These are phyloP conservation scores for Aspergillus kassunensis DNA, from an alignment of 495 filamentous ascomycete species.

Conservation along the genomic window DNA sequence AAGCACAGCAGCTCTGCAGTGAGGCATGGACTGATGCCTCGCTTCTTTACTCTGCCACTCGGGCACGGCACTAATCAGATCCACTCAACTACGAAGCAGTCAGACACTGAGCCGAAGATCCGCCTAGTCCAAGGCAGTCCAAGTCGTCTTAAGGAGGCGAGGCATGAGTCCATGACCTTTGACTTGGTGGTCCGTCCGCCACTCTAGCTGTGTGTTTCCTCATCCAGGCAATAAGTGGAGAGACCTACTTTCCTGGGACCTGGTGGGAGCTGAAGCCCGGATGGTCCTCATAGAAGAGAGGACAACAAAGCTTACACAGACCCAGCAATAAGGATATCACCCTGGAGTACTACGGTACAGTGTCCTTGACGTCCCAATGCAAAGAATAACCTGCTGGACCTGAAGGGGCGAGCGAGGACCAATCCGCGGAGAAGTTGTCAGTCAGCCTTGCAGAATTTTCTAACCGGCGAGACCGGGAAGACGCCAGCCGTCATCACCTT, in stretches of 20 bases:
- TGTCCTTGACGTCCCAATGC: no score
- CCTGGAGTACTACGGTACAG: no score
- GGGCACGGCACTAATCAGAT: slow-evolving; percentile 22
- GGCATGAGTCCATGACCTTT: slow-evolving; percentile 1
- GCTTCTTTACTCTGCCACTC: slow-evolving; percentile 10
- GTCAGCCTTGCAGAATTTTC: slow-evolving; percentile 10
- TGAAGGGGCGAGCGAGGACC: neutral
- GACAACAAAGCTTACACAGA: no score
- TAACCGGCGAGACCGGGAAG: slow-evolving; percentile 12
- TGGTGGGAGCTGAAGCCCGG: no score
- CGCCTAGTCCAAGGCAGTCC: slow-evolving; percentile 14
- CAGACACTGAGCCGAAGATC: slow-evolving; percentile 20
- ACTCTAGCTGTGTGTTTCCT: slow-evolving; percentile 14
- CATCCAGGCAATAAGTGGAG: slow-evolving; percentile 22
- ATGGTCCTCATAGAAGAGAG: no score
- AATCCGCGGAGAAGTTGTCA: slow-evolving; percentile 14
- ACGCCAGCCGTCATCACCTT: neutral
- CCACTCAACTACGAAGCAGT: slow-evolving; percentile 13
- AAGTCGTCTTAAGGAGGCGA: no score
- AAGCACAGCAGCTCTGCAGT: no score
- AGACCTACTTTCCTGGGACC: no score
- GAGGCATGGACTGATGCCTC: no score
- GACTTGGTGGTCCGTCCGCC: slow-evolving; percentile 14
- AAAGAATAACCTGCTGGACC: neutral
- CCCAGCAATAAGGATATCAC: no score